phyloP scores from a whole-genome alignment of 495 filamentous ascomycete genomes.

The Aspergillus diversus region DNA sequence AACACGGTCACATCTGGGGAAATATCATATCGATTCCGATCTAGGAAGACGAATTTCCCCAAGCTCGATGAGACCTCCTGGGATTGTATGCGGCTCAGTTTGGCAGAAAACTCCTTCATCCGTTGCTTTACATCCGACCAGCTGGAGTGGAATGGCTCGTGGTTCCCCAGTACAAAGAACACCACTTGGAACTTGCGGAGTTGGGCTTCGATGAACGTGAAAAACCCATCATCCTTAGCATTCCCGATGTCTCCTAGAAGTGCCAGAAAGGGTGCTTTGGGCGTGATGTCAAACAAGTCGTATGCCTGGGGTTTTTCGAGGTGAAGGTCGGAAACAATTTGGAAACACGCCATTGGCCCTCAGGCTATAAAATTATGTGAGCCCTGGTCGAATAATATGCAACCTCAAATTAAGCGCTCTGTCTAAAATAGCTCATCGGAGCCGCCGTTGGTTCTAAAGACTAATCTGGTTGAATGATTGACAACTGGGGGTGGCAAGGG shows the following conservation, averaged over 20 bases:
- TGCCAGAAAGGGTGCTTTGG: conserved; percentile 53
- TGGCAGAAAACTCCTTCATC: conserved; percentile 27
- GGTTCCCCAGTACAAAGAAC: conserved; percentile 59
- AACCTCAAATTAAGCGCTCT: neutral
- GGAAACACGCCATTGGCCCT: conserved; percentile 37
- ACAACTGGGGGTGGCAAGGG: neutral
- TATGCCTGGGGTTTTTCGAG: conserved; percentile 53
- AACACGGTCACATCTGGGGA: conserved; percentile 43
- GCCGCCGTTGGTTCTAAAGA: neutral
- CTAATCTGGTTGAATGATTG: neutral
- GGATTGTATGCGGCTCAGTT: conserved; percentile 9
- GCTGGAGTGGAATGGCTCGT: conserved; percentile 55
- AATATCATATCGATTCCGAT: conserved; percentile 46
- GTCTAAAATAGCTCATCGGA: conserved; percentile 2
- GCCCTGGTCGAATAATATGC: neutral
- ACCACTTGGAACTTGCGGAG: conserved; percentile 50
- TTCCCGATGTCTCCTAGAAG: conserved; percentile 63
- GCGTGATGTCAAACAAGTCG: conserved; percentile 47
- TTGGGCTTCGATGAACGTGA: conserved; percentile 49
- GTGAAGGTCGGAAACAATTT: conserved; percentile 63
- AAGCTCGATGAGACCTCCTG: conserved; percentile 11
- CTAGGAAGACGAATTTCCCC: conserved; percentile 51
- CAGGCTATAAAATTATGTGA: neutral
- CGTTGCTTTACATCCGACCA: conserved; percentile 38
- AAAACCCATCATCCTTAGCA: conserved; percentile 40